Conservation (phyloP, 176 grass and related monocot genomes). For the Avena eriantha region DNA sequence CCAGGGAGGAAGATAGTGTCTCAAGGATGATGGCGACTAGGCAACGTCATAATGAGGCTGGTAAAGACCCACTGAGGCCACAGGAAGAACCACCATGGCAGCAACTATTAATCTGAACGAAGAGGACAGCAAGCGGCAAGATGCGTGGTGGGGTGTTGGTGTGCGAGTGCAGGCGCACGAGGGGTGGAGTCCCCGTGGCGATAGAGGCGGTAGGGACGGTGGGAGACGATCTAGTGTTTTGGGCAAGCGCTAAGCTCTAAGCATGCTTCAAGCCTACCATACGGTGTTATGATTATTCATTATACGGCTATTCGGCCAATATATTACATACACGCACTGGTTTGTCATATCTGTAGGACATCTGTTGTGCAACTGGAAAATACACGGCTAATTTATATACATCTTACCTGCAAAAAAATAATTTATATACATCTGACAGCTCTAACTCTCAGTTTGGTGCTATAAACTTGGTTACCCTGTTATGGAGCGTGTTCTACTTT, state of each 20-base stretch:
- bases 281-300: not conserved
- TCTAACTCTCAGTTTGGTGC: not conserved
- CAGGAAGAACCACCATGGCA: too few species aligned
- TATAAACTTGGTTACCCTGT: constrained; percentile 5
- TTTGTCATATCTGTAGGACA: not conserved
- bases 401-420: too few species aligned
- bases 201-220: not conserved
- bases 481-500: not conserved
- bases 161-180: too few species aligned
- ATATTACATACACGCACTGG: not conserved
- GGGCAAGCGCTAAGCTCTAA: not conserved
- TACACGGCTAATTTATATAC: not conserved
- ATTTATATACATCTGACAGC: not conserved
- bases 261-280: not conserved
- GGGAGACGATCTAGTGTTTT: not conserved
- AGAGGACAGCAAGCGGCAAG: too few species aligned
- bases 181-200: not conserved
- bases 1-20: too few species aligned
- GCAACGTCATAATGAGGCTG: too few species aligned
- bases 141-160: too few species aligned
- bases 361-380: not conserved
- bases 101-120: too few species aligned
- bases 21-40: too few species aligned
- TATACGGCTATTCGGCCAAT: not conserved
- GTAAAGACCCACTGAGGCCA: too few species aligned